Percentiles rank a stretch among this genome's conserved stretches.
These are phyloP conservation scores for Spergularia azorica DNA, from an alignment of 179 eudicot species.

Conservation along the genomic window DNA sequence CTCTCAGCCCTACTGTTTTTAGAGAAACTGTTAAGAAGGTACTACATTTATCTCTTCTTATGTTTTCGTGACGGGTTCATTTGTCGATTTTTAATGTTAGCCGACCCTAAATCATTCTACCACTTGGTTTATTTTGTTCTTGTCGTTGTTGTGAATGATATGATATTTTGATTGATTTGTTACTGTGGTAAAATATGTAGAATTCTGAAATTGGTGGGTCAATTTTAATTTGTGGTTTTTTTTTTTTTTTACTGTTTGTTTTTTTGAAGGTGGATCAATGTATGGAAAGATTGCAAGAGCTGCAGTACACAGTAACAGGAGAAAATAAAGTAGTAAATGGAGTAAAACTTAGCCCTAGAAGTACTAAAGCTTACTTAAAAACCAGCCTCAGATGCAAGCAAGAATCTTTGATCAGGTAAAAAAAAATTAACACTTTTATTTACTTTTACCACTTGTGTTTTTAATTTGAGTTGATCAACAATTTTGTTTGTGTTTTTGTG, in stretches of 20 bases:
- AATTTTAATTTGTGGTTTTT: neutral
- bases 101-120: too few species aligned
- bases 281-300: slow-evolving; percentile 86
- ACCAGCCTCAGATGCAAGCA: slow-evolving; percentile 82
- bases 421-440: neutral
- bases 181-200: too few species aligned
- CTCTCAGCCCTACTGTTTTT: slow-evolving; percentile 68
- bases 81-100: too few species aligned
- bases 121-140: too few species aligned
- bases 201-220: neutral
- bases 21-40: slow-evolving; percentile 78
- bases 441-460: neutral
- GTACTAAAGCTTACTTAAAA: slow-evolving; percentile 58
- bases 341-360: slow-evolving; percentile 65
- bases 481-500: neutral
- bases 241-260: neutral
- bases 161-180: too few species aligned
- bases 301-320: slow-evolving; percentile 76
- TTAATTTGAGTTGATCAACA: neutral
- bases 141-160: too few species aligned
- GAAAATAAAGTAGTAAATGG: slow-evolving; percentile 66
- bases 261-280: slow-evolving; percentile 76
- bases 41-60: neutral
- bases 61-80: too few species aligned
- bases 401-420: slow-evolving; percentile 70